Percentiles rank a stretch among this genome's conserved stretches.
Evolutionary conservation across 352 stramenopile genomes (phyloP).

Genomic region (Globisporangium parvum): DNA sequence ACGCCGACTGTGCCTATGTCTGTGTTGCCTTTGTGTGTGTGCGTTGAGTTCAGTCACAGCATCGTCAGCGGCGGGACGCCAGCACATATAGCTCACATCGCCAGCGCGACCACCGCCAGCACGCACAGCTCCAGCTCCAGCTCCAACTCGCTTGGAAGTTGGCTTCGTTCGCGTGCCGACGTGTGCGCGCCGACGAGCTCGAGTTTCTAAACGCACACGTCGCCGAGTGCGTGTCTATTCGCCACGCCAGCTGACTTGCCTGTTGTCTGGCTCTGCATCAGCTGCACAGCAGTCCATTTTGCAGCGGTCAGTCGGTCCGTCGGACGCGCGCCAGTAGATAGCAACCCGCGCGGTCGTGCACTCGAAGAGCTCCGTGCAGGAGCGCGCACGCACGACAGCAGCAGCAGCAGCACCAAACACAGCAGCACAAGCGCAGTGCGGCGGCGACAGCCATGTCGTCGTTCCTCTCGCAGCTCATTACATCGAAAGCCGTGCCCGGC

Average conservation of each 20-base stretch:
- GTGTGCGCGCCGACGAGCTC: too few relatives aligned
- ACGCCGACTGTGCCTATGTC: too few relatives aligned
- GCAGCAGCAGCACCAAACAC: neutral
- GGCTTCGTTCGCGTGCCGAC: neutral
- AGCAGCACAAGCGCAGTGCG: neutral
- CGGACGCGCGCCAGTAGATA: neutral
- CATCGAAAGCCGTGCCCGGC: conserved; percentile 11
- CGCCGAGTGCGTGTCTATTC: conserved; percentile 4
- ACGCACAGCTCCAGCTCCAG: too few relatives aligned
- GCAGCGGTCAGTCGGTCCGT: neutral
- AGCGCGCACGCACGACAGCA: neutral
- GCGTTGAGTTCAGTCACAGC: neutral
- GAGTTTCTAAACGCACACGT: too few relatives aligned
- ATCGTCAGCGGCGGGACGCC: neutral
- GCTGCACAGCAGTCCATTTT: neutral
- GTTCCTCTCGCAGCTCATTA: conserved; percentile 19
- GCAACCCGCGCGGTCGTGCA: neutral
- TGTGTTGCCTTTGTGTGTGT: too few relatives aligned
- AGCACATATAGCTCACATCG: too few relatives aligned
- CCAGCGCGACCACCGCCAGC: too few relatives aligned
- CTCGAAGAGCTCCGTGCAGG: neutral
- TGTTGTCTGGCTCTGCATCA: conserved; percentile 1
- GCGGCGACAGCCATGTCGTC: neutral
- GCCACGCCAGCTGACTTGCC: neutral
- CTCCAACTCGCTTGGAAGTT: too few relatives aligned